phyloP scores from a whole-genome alignment of 139 green algal species.

The Prasinococcaceae sp. region DNA sequence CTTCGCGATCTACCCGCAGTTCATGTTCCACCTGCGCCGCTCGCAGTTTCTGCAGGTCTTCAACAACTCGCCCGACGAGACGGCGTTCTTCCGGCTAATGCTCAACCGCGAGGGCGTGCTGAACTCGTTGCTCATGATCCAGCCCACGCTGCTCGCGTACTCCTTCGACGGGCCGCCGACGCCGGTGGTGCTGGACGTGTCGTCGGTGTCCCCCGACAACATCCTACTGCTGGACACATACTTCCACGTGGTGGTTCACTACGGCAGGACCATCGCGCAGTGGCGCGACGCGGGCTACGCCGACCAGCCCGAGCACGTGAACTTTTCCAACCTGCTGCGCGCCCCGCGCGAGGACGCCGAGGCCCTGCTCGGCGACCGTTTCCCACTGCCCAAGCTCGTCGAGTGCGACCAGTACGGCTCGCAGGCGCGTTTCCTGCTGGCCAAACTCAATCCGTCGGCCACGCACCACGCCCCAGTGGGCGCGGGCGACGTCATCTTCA shows the following conservation, averaged over 20 bases:
- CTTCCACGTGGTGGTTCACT: slow-evolving; percentile 36
- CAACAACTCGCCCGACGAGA: slow-evolving; percentile 47
- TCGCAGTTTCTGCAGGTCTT: slow-evolving; percentile 39
- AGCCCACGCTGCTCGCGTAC: slow-evolving; percentile 41
- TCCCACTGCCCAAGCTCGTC: slow-evolving; percentile 34
- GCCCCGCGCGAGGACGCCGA: slow-evolving; percentile 27
- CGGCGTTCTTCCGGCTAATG: slow-evolving; percentile 36
- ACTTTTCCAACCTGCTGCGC: slow-evolving; percentile 33
- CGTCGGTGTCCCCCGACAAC: slow-evolving; percentile 25
- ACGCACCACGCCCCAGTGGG: too few relatives aligned
- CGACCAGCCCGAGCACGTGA: slow-evolving; percentile 26
- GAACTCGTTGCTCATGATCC: slow-evolving; percentile 39
- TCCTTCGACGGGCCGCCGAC: slow-evolving; percentile 24
- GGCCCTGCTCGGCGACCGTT: slow-evolving; percentile 14
- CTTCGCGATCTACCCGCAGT: slow-evolving; percentile 36
- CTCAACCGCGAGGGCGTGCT: slow-evolving; percentile 29
- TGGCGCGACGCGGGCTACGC: slow-evolving; percentile 36
- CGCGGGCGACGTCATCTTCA: slow-evolving; percentile 50
- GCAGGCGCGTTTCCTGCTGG: slow-evolving; percentile 45
- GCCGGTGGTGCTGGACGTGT: slow-evolving; percentile 39
- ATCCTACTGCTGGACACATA: slow-evolving; percentile 42
- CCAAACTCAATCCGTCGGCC: slow-evolving; percentile 39
- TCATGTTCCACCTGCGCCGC: slow-evolving; percentile 50
- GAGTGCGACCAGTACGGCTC: slow-evolving; percentile 39
- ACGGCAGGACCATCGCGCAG: slow-evolving; percentile 34